These are phyloP conservation scores for Triticum monococcum DNA, from an alignment of 176 grass and related monocot genomes.

Conservation along the genomic window DNA sequence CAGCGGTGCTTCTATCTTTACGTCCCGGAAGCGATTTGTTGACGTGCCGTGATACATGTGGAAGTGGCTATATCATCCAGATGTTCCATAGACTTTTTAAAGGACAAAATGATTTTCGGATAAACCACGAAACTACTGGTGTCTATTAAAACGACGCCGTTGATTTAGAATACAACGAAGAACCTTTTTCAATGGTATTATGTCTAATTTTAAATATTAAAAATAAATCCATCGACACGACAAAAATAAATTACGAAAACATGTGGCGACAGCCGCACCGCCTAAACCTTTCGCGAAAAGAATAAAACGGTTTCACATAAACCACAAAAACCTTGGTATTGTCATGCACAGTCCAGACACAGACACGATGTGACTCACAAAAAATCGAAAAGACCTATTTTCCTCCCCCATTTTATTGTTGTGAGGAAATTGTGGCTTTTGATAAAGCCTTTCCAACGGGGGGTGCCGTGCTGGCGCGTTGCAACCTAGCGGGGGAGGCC, in stretches of 20 bases:
- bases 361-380: slow-evolving; percentile 21
- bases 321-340: background rate
- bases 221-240: accelerated
- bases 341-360: background rate
- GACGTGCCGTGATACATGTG: accelerated
- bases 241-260: background rate
- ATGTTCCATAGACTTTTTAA: background rate
- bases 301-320: background rate
- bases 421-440: background rate
- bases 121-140: accelerated
- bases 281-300: accelerated
- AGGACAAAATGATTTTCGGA: accelerated
- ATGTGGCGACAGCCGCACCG: accelerated
- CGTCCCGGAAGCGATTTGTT: accelerated
- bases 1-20: background rate
- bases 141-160: background rate
- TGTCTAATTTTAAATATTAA: background rate
- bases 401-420: background rate
- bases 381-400: background rate
- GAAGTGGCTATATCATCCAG: accelerated
- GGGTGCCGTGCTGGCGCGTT: slow-evolving; percentile 15
- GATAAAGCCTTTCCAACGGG: background rate
- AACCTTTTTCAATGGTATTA: background rate
- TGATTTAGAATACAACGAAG: background rate
- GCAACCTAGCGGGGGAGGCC: background rate